Evolutionary conservation across 1,284 basidiomycete genomes (phyloP).

Genomic region (Austroboletus novae-zelandiae): DNA sequence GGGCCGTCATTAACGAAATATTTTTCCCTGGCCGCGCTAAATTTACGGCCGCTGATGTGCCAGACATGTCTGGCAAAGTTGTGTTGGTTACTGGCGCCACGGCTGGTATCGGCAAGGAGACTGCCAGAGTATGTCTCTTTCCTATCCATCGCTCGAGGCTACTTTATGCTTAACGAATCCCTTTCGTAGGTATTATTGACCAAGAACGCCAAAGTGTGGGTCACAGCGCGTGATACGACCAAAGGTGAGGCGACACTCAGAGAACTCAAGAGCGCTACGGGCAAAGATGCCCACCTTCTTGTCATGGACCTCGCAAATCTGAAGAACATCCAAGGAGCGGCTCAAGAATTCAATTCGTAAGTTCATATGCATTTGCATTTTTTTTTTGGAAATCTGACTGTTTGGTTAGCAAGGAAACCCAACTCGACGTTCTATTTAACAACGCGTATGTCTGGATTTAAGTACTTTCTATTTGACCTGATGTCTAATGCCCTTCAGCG

Average conservation of each 20-base stretch:
- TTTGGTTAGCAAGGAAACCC: slow-evolving; percentile 40
- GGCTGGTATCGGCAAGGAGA: slow-evolving; percentile 39
- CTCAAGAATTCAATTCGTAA: slow-evolving; percentile 43
- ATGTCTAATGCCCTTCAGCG: slow-evolving; percentile 30
- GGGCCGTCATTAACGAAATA: slow-evolving; percentile 5
- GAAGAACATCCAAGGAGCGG: slow-evolving; percentile 47
- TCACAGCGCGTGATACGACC: slow-evolving; percentile 50
- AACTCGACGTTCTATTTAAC: slow-evolving; percentile 53
- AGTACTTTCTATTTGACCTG: neutral
- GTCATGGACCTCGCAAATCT: slow-evolving; percentile 61
- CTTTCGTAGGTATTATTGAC: slow-evolving; percentile 41
- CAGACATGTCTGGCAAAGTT: slow-evolving; percentile 49
- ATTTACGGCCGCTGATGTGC: slow-evolving; percentile 47
- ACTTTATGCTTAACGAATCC: neutral
- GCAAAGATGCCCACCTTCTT: slow-evolving; percentile 53
- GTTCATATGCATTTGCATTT: neutral
- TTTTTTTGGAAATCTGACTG: neutral
- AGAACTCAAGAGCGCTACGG: slow-evolving; percentile 45
- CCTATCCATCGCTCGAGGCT: neutral
- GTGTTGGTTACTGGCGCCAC: slow-evolving; percentile 43
- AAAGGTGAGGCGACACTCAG: slow-evolving; percentile 51
- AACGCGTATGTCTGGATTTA: slow-evolving; percentile 41
- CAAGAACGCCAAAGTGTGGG: slow-evolving; percentile 64
- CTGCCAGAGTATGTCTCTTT: slow-evolving; percentile 33
- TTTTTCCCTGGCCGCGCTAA: slow-evolving; percentile 8